Evolutionary conservation across 73 alveolate genomes (phyloP).

Genomic region (Tetrahymena borealis): DNA sequence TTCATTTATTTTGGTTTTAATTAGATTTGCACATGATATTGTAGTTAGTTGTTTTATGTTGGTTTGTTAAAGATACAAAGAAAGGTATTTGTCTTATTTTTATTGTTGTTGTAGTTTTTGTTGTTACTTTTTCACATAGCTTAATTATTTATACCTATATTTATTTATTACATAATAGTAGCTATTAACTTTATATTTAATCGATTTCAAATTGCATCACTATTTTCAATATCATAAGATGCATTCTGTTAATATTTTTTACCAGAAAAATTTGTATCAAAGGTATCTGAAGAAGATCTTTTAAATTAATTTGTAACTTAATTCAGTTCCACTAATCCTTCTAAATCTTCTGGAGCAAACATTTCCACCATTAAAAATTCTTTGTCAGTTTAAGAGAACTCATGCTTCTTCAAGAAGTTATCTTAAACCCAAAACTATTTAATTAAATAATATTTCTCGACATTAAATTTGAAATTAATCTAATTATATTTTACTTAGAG

Average conservation of each 20-base stretch:
- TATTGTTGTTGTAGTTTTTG: too few species aligned
- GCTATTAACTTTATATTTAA: too few species aligned
- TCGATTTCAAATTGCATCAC: not conserved
- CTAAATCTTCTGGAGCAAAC: not conserved
- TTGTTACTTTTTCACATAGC: too few species aligned
- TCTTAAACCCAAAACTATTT: not conserved
- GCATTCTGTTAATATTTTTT: not conserved
- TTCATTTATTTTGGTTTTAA: too few species aligned
- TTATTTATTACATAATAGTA: too few species aligned
- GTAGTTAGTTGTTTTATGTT: too few species aligned
- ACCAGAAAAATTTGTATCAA: not conserved
- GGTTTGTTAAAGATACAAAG: too few species aligned
- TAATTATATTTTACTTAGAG: not conserved
- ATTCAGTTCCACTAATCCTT: not conserved
- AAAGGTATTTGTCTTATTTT: too few species aligned
- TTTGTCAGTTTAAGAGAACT: not conserved
- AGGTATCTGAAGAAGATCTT: not conserved
- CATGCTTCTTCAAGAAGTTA: not conserved
- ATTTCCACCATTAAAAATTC: not conserved
- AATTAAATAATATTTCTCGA: not conserved
- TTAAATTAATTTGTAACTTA: not conserved
- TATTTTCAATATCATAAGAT: not conserved
- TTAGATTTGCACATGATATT: too few species aligned
- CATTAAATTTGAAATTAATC: not conserved
- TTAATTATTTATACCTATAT: too few species aligned